Evolutionary conservation across 192 early-diverging fungal species (phyloP).

Genomic region (Rhizoclosmatium globosum): DNA sequence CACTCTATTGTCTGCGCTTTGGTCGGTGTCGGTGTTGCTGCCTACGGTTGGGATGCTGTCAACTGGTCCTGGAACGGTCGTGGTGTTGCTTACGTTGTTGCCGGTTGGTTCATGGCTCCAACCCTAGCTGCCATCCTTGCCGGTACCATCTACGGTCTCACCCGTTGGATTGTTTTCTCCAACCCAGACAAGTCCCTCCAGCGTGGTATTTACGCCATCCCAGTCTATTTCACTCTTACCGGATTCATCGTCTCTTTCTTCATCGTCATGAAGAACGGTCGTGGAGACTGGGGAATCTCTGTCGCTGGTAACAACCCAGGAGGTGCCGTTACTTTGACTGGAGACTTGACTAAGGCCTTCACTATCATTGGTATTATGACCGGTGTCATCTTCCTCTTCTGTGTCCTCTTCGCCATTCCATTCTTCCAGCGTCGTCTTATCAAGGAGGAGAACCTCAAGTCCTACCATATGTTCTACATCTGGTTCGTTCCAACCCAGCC

Average conservation of each 20-base stretch:
- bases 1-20: no score
- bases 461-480: constrained; percentile 62
- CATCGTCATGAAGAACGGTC: constrained; percentile 58
- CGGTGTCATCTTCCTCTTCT: constrained; percentile 69
- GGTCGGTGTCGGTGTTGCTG: no score
- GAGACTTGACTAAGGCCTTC: constrained; percentile 29
- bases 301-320: constrained; percentile 51
- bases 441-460: constrained; percentile 46
- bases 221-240: no score
- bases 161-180: constrained; percentile 60
- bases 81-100: constrained; percentile 42
- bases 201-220: no score
- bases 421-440: constrained; percentile 64
- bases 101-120: constrained; percentile 80
- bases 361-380: constrained; percentile 59
- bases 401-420: constrained; percentile 60
- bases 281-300: no score
- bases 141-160: constrained; percentile 66
- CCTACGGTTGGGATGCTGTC: no score
- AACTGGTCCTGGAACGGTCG: no score
- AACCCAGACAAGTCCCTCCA: no score
- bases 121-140: constrained; percentile 44
- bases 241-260: constrained; percentile 69
- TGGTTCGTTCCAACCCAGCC: constrained; percentile 57
- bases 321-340: not conserved